Evolutionary conservation across 768 basidiomycete species (phyloP).

Genomic region (Mycena sanguinolenta): DNA sequence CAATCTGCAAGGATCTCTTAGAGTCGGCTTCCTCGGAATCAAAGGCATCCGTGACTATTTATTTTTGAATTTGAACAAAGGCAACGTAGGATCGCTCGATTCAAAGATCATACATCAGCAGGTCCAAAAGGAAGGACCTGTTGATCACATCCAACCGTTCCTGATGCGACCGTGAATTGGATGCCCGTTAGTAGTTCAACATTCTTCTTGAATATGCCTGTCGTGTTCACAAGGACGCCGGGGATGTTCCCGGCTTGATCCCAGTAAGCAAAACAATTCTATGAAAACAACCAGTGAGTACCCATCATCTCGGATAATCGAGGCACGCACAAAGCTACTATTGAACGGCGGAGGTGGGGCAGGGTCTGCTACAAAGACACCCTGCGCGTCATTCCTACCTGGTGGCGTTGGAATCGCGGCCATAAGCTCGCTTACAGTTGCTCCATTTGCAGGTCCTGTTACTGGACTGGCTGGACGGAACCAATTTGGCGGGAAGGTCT

Average conservation of each 20-base stretch:
- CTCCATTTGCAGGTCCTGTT: slow-evolving; percentile 13
- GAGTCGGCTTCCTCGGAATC: no score
- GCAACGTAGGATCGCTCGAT: no score
- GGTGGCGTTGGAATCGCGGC: slow-evolving; percentile 11
- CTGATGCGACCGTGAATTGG: slow-evolving; percentile 9
- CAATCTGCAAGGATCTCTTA: no score
- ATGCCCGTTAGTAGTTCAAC: slow-evolving; percentile 32
- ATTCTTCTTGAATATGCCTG: slow-evolving; percentile 32
- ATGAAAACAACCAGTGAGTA: background rate
- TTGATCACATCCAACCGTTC: slow-evolving; percentile 27
- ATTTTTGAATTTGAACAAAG: no score
- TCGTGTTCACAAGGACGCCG: slow-evolving; percentile 28
- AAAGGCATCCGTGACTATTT: no score
- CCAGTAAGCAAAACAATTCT: slow-evolving; percentile 31
- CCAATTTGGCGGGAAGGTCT: slow-evolving; percentile 34
- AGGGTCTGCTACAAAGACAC: slow-evolving; percentile 32
- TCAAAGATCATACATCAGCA: slow-evolving; percentile 10
- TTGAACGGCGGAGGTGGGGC: slow-evolving; percentile 32
- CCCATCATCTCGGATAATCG: background rate
- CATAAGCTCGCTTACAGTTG: background rate
- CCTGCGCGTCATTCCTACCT: slow-evolving; percentile 32
- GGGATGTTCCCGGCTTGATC: slow-evolving; percentile 23
- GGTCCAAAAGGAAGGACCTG: slow-evolving; percentile 34
- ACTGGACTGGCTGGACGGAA: slow-evolving; percentile 30
- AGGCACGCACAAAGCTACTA: slow-evolving; percentile 28